Conservation (phyloP, 371 early-diverging fungal species). For the Mortierella sp. region DNA sequence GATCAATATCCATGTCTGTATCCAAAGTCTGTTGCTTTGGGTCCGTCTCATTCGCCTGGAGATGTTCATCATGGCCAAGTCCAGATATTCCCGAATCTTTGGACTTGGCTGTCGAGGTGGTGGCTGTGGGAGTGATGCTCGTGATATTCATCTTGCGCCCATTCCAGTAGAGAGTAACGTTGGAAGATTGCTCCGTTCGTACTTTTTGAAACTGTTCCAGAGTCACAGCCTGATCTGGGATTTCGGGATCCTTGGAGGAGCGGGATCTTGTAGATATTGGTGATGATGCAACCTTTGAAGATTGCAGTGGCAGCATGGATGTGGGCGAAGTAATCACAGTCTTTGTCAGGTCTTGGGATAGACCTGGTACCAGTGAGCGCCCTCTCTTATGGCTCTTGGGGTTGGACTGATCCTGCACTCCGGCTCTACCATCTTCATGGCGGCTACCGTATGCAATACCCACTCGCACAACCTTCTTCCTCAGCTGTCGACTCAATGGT, state of each 20-base stretch:
- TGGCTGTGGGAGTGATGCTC: background rate
- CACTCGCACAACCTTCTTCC: conserved; percentile 9
- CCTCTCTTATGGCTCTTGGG: too few species aligned
- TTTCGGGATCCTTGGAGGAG: too few species aligned
- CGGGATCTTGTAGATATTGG: too few species aligned
- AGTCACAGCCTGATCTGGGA: background rate
- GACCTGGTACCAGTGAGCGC: background rate
- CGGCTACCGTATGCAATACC: conserved; percentile 8
- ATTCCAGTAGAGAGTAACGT: conserved; percentile 19
- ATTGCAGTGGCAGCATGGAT: background rate
- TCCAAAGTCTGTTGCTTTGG: too few species aligned
- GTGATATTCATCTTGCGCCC: conserved; percentile 10
- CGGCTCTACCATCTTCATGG: too few species aligned
- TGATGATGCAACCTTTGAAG: too few species aligned
- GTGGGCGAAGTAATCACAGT: background rate
- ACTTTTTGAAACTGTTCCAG: conserved; percentile 7
- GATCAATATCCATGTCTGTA: conserved; percentile 4
- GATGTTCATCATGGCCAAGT: too few species aligned
- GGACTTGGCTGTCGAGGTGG: background rate
- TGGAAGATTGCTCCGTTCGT: conserved; percentile 1
- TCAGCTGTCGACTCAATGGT: conserved; percentile 2
- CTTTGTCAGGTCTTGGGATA: background rate
- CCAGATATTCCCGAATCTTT: too few species aligned
- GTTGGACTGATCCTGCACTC: too few species aligned
- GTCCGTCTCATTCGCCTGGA: too few species aligned